Evolutionary conservation across 2,329 filamentous ascomycete genomes (phyloP), one percentile per base, ranked within the genome.

Genomic region (Nothophoma quercina): DNA sequence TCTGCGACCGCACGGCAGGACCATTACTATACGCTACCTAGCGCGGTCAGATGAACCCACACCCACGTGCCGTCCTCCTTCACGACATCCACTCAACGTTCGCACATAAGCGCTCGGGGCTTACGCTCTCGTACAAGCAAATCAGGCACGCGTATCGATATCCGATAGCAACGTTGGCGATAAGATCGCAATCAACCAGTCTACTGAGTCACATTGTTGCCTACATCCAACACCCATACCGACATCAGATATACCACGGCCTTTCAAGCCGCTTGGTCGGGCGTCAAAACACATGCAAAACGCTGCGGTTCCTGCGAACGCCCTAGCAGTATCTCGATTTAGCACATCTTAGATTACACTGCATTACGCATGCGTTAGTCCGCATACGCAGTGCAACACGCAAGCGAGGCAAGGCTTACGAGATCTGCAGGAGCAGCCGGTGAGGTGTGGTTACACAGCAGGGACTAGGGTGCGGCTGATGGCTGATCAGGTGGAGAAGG

Each of bases 1-100:
- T 23, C 48, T 51, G 48, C 48, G 23, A 45, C 48, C 48, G 21
- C 34, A 29, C 41, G 41, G 48, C 34, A 41, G n/a, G 15, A 39
- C 40, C 28, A 21, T 34, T 13, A 39, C 22, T 4, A n/a, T 28
- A 21, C 34, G 5, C 39, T 18, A 13, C 15, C 34, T 51, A 51
- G 47, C 34, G 47, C 28, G 8, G 22, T 25, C 1, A 21, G 18
- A 33, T 21, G 7, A 10, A 22, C 18, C 41, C 48, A 45, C 41
- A 51, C 23, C 36, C 48, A 51, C 48, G 48, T 51, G 48, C 41
- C 41, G 35, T 29, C 9, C 48, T 16, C 41, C 22, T 35, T 26
- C 41, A 45, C 23, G 35, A 7, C 35, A 45, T 45, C 41, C 34
- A 45, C 26, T 41, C 23, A 46, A 45, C 41, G 47, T 26, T 26